Conservation (phyloP, 441 rosid species). For the Pelargonium myrrhifolium region DNA sequence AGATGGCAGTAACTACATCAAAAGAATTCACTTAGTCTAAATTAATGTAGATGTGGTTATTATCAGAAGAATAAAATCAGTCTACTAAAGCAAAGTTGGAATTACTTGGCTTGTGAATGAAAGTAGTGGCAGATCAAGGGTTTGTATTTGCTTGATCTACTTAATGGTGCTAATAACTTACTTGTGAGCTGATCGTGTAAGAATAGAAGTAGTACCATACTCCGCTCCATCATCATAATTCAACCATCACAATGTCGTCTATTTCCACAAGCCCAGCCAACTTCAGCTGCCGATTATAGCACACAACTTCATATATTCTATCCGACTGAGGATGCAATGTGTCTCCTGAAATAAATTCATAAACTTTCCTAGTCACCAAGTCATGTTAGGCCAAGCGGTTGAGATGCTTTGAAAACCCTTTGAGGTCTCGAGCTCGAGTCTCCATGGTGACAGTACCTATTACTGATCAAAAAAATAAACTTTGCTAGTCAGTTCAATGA, state of each 20-base stretch:
- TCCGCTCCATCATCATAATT: slow-evolving; percentile 13
- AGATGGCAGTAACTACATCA: background rate
- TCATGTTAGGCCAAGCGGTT: too few species aligned
- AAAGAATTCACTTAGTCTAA: too few species aligned
- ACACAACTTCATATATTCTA: slow-evolving; percentile 29
- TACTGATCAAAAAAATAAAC: too few species aligned
- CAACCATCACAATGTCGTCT: slow-evolving; percentile 19
- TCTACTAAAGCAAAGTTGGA: background rate
- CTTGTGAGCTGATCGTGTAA: background rate
- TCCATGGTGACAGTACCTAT: too few species aligned
- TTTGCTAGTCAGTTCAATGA: slow-evolving; percentile 43
- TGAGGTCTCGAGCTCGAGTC: too few species aligned
- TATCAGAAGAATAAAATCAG: background rate
- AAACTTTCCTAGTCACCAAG: too few species aligned
- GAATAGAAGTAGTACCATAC: background rate
- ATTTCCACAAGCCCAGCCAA: slow-evolving; percentile 19
- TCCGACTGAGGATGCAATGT: slow-evolving; percentile 36
- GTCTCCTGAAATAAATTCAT: slow-evolving; percentile 56
- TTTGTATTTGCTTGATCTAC: background rate
- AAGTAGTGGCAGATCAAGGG: background rate
- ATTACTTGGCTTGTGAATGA: background rate
- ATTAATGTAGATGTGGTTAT: too few species aligned
- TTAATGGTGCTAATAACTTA: background rate
- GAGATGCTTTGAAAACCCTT: too few species aligned
- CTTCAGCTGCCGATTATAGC: slow-evolving; percentile 30